A percentile compares a stretch with the other conserved stretches of the same genome.
phyloP scores from a whole-genome alignment of 257 asterid species.

The Jasminum sambac region DNA sequence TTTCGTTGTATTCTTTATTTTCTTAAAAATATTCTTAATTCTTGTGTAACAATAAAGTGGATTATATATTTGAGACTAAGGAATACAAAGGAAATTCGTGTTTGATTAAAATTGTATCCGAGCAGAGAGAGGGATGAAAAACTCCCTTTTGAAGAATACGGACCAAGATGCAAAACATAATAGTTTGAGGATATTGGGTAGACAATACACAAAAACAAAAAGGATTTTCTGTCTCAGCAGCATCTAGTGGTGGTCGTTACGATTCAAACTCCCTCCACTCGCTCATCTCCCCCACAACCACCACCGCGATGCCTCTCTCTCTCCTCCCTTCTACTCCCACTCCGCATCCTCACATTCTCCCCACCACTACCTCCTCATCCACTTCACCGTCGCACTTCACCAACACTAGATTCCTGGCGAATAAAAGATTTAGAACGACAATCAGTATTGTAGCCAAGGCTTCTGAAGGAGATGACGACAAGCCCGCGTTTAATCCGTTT shows the following conservation, averaged over 20 bases:
- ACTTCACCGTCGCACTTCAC: constrained; percentile 28
- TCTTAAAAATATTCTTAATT: too few species aligned
- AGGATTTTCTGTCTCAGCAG: not conserved
- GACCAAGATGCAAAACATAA: too few species aligned
- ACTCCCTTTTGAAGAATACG: too few species aligned
- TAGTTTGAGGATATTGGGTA: too few species aligned
- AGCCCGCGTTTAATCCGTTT: constrained; percentile 81
- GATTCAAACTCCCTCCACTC: constrained; percentile 38
- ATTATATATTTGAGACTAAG: too few species aligned
- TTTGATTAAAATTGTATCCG: too few species aligned
- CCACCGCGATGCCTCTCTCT: constrained; percentile 34
- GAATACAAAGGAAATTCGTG: too few species aligned
- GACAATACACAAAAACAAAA: too few species aligned
- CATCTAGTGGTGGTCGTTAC: constrained; percentile 43
- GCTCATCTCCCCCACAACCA: not conserved
- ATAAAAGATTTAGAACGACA: constrained; percentile 28
- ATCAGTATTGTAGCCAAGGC: constrained; percentile 51
- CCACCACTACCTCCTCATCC: constrained; percentile 28
- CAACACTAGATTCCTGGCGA: constrained; percentile 23
- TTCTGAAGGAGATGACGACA: constrained; percentile 62
- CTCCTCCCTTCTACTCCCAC: constrained; percentile 29
- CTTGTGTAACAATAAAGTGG: too few species aligned
- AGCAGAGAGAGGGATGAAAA: too few species aligned
- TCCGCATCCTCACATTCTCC: constrained; percentile 34
- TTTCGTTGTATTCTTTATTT: too few species aligned